These are phyloP conservation scores for Fusarium oxysporum DNA, from an alignment of 2,329 filamentous ascomycete species.

Conservation along the genomic window DNA sequence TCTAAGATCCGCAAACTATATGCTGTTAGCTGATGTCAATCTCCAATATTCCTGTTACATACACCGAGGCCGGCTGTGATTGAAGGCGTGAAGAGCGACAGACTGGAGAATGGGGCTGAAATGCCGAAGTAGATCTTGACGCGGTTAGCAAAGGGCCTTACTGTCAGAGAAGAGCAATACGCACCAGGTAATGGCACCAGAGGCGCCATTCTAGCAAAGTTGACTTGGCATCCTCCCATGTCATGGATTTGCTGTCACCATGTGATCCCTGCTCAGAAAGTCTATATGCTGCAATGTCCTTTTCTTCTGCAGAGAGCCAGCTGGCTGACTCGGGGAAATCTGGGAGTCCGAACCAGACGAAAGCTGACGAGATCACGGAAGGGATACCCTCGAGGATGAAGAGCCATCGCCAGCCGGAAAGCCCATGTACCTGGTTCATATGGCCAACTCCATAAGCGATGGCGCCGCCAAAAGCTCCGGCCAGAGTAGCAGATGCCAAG, in stretches of 20 bases:
- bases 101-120: conserved; percentile 64
- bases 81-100: conserved; percentile 69
- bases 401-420: conserved; percentile 74
- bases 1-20: conserved; percentile 49
- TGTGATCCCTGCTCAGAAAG: conserved; percentile 50
- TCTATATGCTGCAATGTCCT: conserved; percentile 58
- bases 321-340: conserved; percentile 73
- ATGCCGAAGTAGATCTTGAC: conserved; percentile 58
- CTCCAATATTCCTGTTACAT: conserved; percentile 18
- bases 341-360: conserved; percentile 74
- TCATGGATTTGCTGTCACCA: conserved; percentile 69
- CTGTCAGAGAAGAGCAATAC: rapidly evolving
- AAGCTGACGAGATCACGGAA: conserved; percentile 69
- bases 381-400: conserved; percentile 71
- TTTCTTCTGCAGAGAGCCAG: conserved; percentile 69
- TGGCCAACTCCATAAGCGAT: conserved; percentile 77
- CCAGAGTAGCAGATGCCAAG: conserved; percentile 73
- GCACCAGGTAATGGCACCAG: conserved; percentile 70
- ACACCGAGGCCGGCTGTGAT: conserved; percentile 63
- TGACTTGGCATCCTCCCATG: conserved; percentile 73
- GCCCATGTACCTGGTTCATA: conserved; percentile 71
- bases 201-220: conserved; percentile 73
- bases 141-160: background rate
- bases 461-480: conserved; percentile 76
- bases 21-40: background rate